A percentile compares a stretch with the other conserved stretches of the same genome.
Evolutionary conservation across 192 early-diverging fungal genomes (phyloP).

Genomic region (Diversispora epigaea): DNA sequence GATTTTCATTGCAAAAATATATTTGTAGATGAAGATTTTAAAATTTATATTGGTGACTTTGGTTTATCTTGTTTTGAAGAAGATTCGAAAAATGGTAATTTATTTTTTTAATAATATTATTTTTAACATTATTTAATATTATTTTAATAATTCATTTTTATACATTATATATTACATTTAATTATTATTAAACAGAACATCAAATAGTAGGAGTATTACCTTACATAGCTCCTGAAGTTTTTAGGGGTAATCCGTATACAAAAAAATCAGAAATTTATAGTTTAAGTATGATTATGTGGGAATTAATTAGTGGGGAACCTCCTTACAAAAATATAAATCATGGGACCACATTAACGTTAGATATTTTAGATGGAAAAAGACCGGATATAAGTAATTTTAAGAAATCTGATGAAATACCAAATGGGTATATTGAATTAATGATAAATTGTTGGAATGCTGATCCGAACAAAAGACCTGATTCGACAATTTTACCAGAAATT

Average conservation of each 20-base stretch:
- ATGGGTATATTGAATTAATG: background rate
- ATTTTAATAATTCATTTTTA: background rate
- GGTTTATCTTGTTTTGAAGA: conserved; percentile 35
- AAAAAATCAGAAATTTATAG: conserved; percentile 41
- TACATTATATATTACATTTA: background rate
- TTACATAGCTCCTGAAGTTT: conserved; percentile 44
- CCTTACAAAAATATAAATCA: conserved; percentile 23
- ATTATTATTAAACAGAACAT: background rate
- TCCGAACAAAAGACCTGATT: conserved; percentile 2
- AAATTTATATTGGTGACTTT: conserved; percentile 37
- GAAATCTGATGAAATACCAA: background rate
- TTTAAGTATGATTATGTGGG: conserved; percentile 47
- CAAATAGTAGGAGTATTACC: conserved; percentile 38
- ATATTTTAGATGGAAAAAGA: conserved; percentile 4
- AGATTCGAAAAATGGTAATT: conserved; percentile 36
- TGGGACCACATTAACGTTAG: background rate
- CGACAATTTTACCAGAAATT: conserved; percentile 40
- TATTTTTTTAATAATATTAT: background rate
- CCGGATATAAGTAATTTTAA: background rate
- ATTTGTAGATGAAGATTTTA: background rate
- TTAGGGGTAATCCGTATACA: conserved; percentile 35
- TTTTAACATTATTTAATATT: no score
- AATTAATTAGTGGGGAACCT: conserved; percentile 39
- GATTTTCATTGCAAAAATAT: conserved; percentile 14
- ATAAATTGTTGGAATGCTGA: conserved; percentile 5